Conservation (phyloP, 2,329 filamentous ascomycete genomes). For the Aspergillus transmontanensis region DNA sequence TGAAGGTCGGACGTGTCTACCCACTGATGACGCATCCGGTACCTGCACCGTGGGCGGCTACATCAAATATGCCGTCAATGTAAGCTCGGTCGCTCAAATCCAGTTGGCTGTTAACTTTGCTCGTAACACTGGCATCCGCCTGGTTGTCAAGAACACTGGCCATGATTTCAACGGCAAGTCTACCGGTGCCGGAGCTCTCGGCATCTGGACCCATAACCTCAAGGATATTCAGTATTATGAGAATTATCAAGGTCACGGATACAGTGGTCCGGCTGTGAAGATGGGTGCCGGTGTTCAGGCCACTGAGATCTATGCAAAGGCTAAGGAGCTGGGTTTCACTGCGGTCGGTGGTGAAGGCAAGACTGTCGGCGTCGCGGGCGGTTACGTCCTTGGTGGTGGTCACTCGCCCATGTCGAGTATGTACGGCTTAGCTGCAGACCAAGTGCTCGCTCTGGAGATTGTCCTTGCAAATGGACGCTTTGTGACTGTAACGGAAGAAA, state of each 20-base stretch:
- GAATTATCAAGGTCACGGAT: slow-evolving; percentile 43
- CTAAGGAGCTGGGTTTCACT: slow-evolving; percentile 49
- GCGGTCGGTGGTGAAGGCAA: slow-evolving; percentile 56
- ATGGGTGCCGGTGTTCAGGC: slow-evolving; percentile 59
- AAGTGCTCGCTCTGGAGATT: slow-evolving; percentile 30
- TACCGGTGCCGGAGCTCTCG: slow-evolving; percentile 49
- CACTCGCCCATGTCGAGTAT: slow-evolving; percentile 56
- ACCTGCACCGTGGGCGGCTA: slow-evolving; percentile 35
- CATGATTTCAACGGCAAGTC: slow-evolving; percentile 53
- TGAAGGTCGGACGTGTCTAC: slow-evolving; percentile 28
- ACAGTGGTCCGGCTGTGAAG: slow-evolving; percentile 55
- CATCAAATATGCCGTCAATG: slow-evolving; percentile 40
- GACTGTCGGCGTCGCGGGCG: slow-evolving; percentile 61
- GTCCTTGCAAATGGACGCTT: slow-evolving; percentile 30
- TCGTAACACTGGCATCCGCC: slow-evolving; percentile 34
- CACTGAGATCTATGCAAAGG: slow-evolving; percentile 49
- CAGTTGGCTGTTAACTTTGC: slow-evolving; percentile 36
- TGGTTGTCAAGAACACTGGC: slow-evolving; percentile 49
- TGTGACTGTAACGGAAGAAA: slow-evolving; percentile 27
- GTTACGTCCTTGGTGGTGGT: slow-evolving; percentile 63
- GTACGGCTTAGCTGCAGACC: slow-evolving; percentile 54
- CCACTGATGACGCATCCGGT: slow-evolving; percentile 24
- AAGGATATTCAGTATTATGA: slow-evolving; percentile 47
- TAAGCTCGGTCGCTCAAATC: slow-evolving; percentile 35
- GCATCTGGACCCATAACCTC: slow-evolving; percentile 54